A percentile compares a stretch with the other conserved stretches of the same genome.
Conservation (phyloP, 306 rosid species). For the Casuarina glauca region DNA sequence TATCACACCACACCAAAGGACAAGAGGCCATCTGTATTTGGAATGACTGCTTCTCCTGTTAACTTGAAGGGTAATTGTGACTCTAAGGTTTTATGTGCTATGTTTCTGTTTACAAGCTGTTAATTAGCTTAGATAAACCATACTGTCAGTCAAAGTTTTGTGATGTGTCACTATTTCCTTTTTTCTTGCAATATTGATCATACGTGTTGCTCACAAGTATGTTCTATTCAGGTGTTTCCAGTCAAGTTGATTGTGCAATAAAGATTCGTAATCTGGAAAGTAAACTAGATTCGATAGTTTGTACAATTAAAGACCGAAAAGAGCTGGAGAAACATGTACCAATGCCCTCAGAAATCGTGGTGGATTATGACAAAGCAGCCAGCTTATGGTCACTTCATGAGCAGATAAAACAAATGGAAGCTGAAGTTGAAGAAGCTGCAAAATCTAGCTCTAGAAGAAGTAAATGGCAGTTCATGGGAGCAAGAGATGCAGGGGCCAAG, state of each 20-base stretch:
- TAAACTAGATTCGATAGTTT: conserved; percentile 92
- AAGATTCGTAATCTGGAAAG: conserved; percentile 99
- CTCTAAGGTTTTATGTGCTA: conserved; percentile 13
- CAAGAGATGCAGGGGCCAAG: conserved; percentile 99
- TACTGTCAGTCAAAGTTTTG: neutral
- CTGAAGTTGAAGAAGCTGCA: conserved; percentile 97
- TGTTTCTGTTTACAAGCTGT: conserved; percentile 16
- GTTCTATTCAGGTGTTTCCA: conserved; percentile 86
- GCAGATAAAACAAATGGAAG: conserved; percentile 93
- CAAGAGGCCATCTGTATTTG: conserved; percentile 89
- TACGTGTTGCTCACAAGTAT: conserved; percentile 21
- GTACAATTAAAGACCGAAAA: conserved; percentile 94
- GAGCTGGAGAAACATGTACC: conserved; percentile 98
- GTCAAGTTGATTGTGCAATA: conserved; percentile 96
- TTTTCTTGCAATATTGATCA: neutral
- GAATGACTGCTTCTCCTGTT: conserved; percentile 99
- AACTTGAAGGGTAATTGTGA: conserved; percentile 78
- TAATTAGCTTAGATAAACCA: conserved; percentile 12
- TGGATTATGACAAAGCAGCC: conserved; percentile 91
- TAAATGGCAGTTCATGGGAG: conserved; percentile 99
- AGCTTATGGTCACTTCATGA: conserved; percentile 91
- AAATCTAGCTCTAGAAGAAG: conserved; percentile 91
- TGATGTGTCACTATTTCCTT: neutral
- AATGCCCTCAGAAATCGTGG: conserved; percentile 93
- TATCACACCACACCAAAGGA: conserved; percentile 90